Base-by-base conservation (phyloP, 345 rosid species). In the Sisymbrium altissimum region DNA sequence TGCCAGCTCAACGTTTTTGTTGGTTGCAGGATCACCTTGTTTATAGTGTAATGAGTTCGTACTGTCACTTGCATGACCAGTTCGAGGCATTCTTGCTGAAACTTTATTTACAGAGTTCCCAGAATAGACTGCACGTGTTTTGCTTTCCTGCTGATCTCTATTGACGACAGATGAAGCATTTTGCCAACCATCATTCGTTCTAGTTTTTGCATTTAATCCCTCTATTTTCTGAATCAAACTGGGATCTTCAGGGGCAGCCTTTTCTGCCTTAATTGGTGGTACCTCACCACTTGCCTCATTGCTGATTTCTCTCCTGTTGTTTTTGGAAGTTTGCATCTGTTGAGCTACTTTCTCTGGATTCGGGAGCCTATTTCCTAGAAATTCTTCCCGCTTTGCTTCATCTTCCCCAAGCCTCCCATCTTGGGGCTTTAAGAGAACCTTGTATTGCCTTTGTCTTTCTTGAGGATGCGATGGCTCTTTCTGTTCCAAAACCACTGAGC, bases 221-320 rank as follows among this genome's bases (percentile, higher is more conserved):
- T 96, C 91, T 64, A 96, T 89, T 83, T 96, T 90, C 86, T 85
- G 87, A 71, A 96, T 88, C 79, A 90, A 80, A 81, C 77, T 82
- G 52, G 89, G 72, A 81, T 85, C 95, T 81, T 73, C 85, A 18
- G 87, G 61, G 54, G 83, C 61, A 59, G 52, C 64, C 63, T 67
- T 75, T 56, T 76, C 88, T 53, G 48, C 77, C 71, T 74, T 77
- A 70, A 74, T 74, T 52, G 36, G 74, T 39, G 77, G 71, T 64
- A 63, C 64, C 23, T 75, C 81, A 62, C 64, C 85, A 81, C 66
- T 50, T 74, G 68, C 67, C 81, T 81, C 81, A 33, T 56, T 71
- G 32, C 46, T 70, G 77, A 83, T 83, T 67, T 64, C 81, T 68
- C 81, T 79, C 84, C 84, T 56, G 33, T 82, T 85, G 65, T 67